Evolutionary conservation across 2,329 filamentous ascomycete species (phyloP).

Genomic region (Aspergillus alliaceus): DNA sequence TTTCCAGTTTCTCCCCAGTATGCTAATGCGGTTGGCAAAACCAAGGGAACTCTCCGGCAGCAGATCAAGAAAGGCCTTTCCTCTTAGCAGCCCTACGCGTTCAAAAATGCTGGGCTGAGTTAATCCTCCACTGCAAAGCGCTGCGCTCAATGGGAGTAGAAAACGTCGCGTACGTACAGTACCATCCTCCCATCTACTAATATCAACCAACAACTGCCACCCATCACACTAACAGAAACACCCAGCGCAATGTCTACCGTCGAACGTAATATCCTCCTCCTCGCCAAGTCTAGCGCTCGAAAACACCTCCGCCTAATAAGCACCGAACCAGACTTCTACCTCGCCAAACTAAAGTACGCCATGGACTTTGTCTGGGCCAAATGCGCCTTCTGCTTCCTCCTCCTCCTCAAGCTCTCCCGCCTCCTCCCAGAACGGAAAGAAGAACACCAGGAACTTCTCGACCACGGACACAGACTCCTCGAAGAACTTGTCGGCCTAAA

Average conservation of each 20-base stretch:
- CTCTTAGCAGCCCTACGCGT: constrained; percentile 50
- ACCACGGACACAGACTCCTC: constrained; percentile 46
- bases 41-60: constrained; percentile 27
- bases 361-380: constrained; percentile 63
- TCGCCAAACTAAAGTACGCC: constrained; percentile 53
- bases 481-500: constrained; percentile 37
- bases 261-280: constrained; percentile 50
- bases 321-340: constrained; percentile 47
- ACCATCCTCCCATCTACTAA: neutral
- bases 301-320: constrained; percentile 53
- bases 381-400: constrained; percentile 57
- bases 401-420: constrained; percentile 54
- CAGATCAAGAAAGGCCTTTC: constrained; percentile 35
- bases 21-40: neutral
- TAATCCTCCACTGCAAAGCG: constrained; percentile 54
- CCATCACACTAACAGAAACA: neutral
- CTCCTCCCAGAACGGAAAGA: constrained; percentile 47
- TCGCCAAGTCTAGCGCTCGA: constrained; percentile 53
- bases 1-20: too few relatives aligned
- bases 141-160: constrained; percentile 51
- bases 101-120: constrained; percentile 55
- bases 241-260: constrained; percentile 49
- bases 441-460: constrained; percentile 42
- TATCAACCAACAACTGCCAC: too few relatives aligned
- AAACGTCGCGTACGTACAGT: constrained; percentile 47